Evolutionary conservation across 2,329 filamentous ascomycete genomes (phyloP).

Genomic region (Talaromyces pinophilus): DNA sequence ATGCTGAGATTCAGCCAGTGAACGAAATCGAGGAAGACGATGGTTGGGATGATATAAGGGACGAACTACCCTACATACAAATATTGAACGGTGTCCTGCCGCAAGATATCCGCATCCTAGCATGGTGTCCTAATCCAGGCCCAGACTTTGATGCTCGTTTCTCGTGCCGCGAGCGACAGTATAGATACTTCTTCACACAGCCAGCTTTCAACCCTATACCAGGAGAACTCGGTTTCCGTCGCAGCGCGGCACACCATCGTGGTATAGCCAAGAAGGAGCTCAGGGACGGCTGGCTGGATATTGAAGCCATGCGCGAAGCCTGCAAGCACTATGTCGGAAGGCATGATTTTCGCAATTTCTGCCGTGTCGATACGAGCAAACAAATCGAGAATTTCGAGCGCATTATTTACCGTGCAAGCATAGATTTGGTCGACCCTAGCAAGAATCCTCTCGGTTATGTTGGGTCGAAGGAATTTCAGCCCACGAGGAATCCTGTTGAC

Average conservation of each 20-base stretch:
- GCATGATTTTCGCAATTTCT: constrained; percentile 96
- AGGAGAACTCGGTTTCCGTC: constrained; percentile 52
- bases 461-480: constrained; percentile 31
- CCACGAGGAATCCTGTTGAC: constrained; percentile 34
- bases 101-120: constrained; percentile 82
- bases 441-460: constrained; percentile 61
- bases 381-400: constrained; percentile 82
- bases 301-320: constrained; percentile 80
- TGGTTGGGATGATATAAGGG: constrained; percentile 65
- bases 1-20: constrained; percentile 32
- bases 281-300: constrained; percentile 78
- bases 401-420: constrained; percentile 75
- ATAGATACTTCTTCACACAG: constrained; percentile 97
- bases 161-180: constrained; percentile 85
- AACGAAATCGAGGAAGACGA: constrained; percentile 26
- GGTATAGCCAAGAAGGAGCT: constrained; percentile 31
- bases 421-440: constrained; percentile 65
- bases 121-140: constrained; percentile 86
- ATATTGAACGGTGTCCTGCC: constrained; percentile 86
- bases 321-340: constrained; percentile 77
- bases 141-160: constrained; percentile 85
- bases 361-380: constrained; percentile 88
- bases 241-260: constrained; percentile 28
- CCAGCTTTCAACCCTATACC: constrained; percentile 76
- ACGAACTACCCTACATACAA: constrained; percentile 82